Percentiles rank a stretch among this genome's conserved stretches.
These are phyloP conservation scores for Boletus eberwhitei DNA, from an alignment of 768 basidiomycete genomes.

Conservation along the genomic window DNA sequence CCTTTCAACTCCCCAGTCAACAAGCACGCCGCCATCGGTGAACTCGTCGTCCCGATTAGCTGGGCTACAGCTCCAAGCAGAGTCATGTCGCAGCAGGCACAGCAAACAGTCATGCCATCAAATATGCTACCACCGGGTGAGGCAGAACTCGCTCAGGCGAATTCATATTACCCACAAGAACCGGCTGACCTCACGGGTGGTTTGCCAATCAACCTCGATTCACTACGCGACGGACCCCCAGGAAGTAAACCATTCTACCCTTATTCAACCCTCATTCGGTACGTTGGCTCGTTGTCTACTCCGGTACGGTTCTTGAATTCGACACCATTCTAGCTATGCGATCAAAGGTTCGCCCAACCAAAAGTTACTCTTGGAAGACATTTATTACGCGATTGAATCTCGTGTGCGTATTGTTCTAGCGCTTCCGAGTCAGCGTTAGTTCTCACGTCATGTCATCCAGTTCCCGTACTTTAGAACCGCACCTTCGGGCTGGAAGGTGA, in stretches of 20 bases:
- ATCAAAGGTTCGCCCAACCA: conserved; percentile 90
- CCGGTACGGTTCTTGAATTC: background rate
- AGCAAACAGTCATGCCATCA: conserved; percentile 55
- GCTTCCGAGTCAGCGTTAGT: background rate
- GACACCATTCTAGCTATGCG: conserved; percentile 57
- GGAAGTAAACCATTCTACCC: conserved; percentile 91
- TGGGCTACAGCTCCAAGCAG: conserved; percentile 1
- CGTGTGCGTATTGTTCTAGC: conserved; percentile 50
- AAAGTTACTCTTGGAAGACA: conserved; percentile 82
- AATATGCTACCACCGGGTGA: conserved; percentile 56
- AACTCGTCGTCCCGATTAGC: conserved; percentile 10
- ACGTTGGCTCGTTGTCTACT: conserved; percentile 28
- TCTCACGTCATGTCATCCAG: conserved; percentile 36
- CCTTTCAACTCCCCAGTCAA: conserved; percentile 25
- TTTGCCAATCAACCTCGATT: conserved; percentile 83
- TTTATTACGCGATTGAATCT: conserved; percentile 89
- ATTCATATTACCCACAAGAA: conserved; percentile 69
- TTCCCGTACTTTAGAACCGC: conserved; percentile 88
- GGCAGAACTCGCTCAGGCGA: conserved; percentile 50
- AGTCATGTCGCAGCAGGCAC: conserved; percentile 49
- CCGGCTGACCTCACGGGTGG: conserved; percentile 80
- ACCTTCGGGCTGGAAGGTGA: conserved; percentile 88
- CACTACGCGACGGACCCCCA: conserved; percentile 80
- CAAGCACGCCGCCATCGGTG: conserved; percentile 19
- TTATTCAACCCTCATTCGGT: conserved; percentile 89